Percentiles rank a stretch among this genome's conserved stretches.
Evolutionary conservation across 768 basidiomycete species (phyloP).

Genomic region (Vararia minispora): DNA sequence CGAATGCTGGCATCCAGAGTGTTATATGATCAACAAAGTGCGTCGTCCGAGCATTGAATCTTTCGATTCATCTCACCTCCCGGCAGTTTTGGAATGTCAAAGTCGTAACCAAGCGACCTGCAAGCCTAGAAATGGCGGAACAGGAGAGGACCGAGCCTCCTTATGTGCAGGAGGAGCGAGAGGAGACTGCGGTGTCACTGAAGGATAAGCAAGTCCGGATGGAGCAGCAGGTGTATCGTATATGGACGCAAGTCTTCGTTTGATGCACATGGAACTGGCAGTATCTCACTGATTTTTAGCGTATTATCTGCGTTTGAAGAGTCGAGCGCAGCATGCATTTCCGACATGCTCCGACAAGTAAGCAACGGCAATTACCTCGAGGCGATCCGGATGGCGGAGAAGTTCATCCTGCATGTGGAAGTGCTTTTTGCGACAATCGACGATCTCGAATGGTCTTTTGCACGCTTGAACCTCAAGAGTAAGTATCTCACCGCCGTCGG

Average conservation of each 20-base stretch:
- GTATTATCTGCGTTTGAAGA: constrained; percentile 98
- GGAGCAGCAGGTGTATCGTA: constrained; percentile 97
- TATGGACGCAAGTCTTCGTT: constrained; percentile 77
- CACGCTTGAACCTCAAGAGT: constrained; percentile 78
- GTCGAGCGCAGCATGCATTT: constrained; percentile 98
- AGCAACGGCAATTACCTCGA: constrained; percentile 95
- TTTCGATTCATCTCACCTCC: constrained; percentile 6
- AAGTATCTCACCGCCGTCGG: constrained; percentile 17
- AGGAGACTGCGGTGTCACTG: constrained; percentile 66
- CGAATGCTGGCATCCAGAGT: constrained; percentile 99
- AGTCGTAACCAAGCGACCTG: constrained; percentile 65
- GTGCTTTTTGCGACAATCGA: constrained; percentile 96
- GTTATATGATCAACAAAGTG: constrained; percentile 99
- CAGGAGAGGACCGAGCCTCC: constrained; percentile 28
- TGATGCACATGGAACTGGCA: constrained; percentile 4
- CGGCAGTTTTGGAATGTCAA: constrained; percentile 99
- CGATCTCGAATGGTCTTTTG: constrained; percentile 86
- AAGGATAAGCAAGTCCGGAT: constrained; percentile 87
- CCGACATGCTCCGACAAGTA: constrained; percentile 96
- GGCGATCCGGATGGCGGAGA: constrained; percentile 96
- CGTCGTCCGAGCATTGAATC: constrained; percentile 14
- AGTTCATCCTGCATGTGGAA: constrained; percentile 97
- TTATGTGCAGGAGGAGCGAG: constrained; percentile 68
- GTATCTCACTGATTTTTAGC: constrained; percentile 25
- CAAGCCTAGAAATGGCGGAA: constrained; percentile 31